These are phyloP conservation scores for Saitoella complicata DNA, from an alignment of 805 yeast genomes.

Conservation along the genomic window DNA sequence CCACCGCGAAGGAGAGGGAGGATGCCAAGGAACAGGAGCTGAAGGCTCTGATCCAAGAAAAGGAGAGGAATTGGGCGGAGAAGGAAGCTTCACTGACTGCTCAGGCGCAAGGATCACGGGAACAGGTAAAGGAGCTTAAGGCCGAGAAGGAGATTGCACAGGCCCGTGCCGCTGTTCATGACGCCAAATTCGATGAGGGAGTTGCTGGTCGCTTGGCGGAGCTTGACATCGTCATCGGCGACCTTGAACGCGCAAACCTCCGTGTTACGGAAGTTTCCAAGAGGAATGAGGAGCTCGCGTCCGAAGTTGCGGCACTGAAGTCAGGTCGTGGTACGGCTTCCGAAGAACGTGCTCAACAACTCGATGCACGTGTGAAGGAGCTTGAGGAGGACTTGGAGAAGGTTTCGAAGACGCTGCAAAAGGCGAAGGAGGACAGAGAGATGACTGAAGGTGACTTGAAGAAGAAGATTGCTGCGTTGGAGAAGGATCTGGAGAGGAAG, in stretches of 20 bases:
- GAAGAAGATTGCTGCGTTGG: neutral
- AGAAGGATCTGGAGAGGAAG: slow-evolving; percentile 22
- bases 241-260: slow-evolving; percentile 52
- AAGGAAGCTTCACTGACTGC: slow-evolving; percentile 37
- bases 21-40: slow-evolving; percentile 62
- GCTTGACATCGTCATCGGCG: slow-evolving; percentile 53
- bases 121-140: slow-evolving; percentile 46
- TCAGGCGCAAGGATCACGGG: slow-evolving; percentile 36
- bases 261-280: slow-evolving; percentile 56
- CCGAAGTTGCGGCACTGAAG: slow-evolving; percentile 38
- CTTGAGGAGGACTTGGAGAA: slow-evolving; percentile 7
- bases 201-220: slow-evolving; percentile 22
- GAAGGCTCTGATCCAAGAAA: slow-evolving; percentile 52
- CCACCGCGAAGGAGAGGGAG: slow-evolving; percentile 35
- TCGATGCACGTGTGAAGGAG: slow-evolving; percentile 5
- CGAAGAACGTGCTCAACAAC: slow-evolving; percentile 26
- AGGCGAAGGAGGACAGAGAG: slow-evolving; percentile 5
- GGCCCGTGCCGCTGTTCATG: slow-evolving; percentile 27
- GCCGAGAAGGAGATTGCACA: slow-evolving; percentile 49
- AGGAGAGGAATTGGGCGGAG: slow-evolving; percentile 49
- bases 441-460: neutral
- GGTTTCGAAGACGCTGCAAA: slow-evolving; percentile 7
- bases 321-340: slow-evolving; percentile 10
- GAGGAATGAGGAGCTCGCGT: slow-evolving; percentile 58
- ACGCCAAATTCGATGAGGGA: slow-evolving; percentile 11